Evolutionary conservation across 176 grass and related monocot genomes (phyloP).

Genomic region (Zea luxurians): DNA sequence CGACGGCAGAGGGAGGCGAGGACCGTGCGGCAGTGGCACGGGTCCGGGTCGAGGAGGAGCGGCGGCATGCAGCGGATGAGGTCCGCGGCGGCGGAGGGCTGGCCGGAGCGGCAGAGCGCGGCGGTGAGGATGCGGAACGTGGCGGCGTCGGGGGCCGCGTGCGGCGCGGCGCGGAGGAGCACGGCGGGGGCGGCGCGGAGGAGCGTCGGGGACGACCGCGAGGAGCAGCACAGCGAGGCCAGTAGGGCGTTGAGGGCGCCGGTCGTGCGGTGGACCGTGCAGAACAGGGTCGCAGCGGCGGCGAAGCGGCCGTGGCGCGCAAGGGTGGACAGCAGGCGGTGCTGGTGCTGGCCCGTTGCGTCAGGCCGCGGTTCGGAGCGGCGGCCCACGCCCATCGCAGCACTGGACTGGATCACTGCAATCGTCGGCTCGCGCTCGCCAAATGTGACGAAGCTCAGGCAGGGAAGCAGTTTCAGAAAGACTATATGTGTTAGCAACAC

Average conservation of each 20-base stretch:
- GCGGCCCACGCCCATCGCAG: neutral
- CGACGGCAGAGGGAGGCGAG: slow-evolving; percentile 33
- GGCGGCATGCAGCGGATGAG: slow-evolving; percentile 40
- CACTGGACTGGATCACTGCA: neutral
- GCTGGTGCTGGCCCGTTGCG: neutral
- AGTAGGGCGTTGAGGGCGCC: slow-evolving; percentile 35
- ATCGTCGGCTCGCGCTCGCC: neutral
- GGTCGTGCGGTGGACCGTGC: neutral
- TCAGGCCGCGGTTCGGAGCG: neutral
- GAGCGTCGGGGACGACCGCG: neutral
- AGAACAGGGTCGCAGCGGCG: slow-evolving; percentile 22
- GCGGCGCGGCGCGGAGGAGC: slow-evolving; percentile 35
- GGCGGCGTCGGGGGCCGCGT: slow-evolving; percentile 12
- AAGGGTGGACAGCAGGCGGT: neutral
- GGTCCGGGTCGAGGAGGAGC: slow-evolving; percentile 36
- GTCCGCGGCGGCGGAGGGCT: slow-evolving; percentile 24
- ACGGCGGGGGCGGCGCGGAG: slow-evolving; percentile 13
- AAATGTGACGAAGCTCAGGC: neutral
- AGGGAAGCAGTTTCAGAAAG: too few species aligned
- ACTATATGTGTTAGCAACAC: too few species aligned
- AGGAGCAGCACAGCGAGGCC: neutral
- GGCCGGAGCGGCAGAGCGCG: slow-evolving; percentile 27
- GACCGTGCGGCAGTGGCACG: slow-evolving; percentile 15
- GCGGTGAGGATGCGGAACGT: slow-evolving; percentile 45
- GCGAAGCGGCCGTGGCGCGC: slow-evolving; percentile 33